Conservation (phyloP, 306 rosid species). For the Trifolium repens region DNA sequence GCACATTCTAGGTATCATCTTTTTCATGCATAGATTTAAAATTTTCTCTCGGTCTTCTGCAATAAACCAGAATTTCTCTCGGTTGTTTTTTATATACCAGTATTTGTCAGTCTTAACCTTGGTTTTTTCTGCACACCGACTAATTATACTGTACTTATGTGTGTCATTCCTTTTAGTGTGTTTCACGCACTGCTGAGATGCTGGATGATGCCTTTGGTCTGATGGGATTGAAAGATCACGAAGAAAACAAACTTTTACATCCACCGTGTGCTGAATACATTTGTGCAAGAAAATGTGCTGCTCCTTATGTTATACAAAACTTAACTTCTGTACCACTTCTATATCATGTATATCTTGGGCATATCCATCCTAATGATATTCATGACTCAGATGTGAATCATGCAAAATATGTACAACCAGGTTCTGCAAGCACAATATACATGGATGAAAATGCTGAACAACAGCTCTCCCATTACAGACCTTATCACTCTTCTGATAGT, state of each 20-base stretch:
- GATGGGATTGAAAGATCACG: conserved; percentile 53
- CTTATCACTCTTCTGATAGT: conserved; percentile 69
- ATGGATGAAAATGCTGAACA: conserved; percentile 70
- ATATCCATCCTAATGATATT: conserved; percentile 52
- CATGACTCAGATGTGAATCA: conserved; percentile 47
- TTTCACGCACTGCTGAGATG: conserved; percentile 74
- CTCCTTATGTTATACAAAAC: conserved; percentile 92
- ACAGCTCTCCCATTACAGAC: conserved; percentile 62
- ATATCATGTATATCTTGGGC: conserved; percentile 62
- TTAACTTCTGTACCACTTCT: conserved; percentile 78
- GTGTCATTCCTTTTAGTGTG: conserved; percentile 61
- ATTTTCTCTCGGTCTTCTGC: background rate
- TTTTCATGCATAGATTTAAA: background rate
- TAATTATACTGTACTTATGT: conserved; percentile 22
- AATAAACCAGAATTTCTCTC: background rate
- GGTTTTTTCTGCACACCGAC: background rate
- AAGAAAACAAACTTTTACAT: conserved; percentile 50
- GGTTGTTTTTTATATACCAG: conserved; percentile 20
- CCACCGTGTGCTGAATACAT: conserved; percentile 55
- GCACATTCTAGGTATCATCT: conserved; percentile 1
- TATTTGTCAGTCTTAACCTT: background rate
- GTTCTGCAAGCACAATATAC: conserved; percentile 75
- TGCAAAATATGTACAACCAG: conserved; percentile 70
- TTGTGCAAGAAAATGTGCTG: conserved; percentile 68
- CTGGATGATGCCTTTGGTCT: conserved; percentile 62